phyloP scores from a whole-genome alignment of 768 basidiomycete genomes.

The Amanita thiersii region DNA sequence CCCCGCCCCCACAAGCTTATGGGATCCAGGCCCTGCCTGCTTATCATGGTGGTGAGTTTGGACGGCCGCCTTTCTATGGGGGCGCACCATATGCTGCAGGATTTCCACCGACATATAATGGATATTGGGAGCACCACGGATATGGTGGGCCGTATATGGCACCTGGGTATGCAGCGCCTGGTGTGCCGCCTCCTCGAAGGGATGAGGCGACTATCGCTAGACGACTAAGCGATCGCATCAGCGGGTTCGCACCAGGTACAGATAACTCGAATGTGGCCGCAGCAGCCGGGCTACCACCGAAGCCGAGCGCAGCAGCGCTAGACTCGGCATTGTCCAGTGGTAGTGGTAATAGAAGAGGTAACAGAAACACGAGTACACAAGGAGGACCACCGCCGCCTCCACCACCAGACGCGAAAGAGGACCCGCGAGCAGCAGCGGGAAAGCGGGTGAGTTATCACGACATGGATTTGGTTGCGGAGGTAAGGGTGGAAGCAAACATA shows the following conservation, averaged over 20 bases:
- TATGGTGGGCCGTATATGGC: slow-evolving; percentile 33
- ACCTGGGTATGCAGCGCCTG: slow-evolving; percentile 26
- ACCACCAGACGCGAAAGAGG: slow-evolving; percentile 85
- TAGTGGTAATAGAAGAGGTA: slow-evolving; percentile 30
- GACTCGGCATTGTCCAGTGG: slow-evolving; percentile 47
- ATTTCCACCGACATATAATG: slow-evolving; percentile 40
- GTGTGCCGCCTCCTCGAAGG: slow-evolving; percentile 36
- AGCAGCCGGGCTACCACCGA: slow-evolving; percentile 72
- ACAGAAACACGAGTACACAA: slow-evolving; percentile 24
- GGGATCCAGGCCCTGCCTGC: slow-evolving; percentile 61
- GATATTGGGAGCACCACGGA: slow-evolving; percentile 35
- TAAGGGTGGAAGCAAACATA: slow-evolving; percentile 21
- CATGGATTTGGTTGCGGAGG: slow-evolving; percentile 89
- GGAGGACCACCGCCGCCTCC: slow-evolving; percentile 66
- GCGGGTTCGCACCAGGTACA: slow-evolving; percentile 56
- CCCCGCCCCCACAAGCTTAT: slow-evolving; percentile 78
- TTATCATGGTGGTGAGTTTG: slow-evolving; percentile 30
- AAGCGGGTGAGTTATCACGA: slow-evolving; percentile 92
- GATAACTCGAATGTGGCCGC: slow-evolving; percentile 42
- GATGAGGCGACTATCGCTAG: slow-evolving; percentile 53
- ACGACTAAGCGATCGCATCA: slow-evolving; percentile 73
- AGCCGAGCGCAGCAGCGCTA: slow-evolving; percentile 51
- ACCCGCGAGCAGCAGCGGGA: slow-evolving; percentile 84
- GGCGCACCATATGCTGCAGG: slow-evolving; percentile 23
- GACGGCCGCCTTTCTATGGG: slow-evolving; percentile 26